A percentile compares a stretch with the other conserved stretches of the same genome.
phyloP scores from a whole-genome alignment of 106 monocot species.

The Cymbidium sinense region DNA sequence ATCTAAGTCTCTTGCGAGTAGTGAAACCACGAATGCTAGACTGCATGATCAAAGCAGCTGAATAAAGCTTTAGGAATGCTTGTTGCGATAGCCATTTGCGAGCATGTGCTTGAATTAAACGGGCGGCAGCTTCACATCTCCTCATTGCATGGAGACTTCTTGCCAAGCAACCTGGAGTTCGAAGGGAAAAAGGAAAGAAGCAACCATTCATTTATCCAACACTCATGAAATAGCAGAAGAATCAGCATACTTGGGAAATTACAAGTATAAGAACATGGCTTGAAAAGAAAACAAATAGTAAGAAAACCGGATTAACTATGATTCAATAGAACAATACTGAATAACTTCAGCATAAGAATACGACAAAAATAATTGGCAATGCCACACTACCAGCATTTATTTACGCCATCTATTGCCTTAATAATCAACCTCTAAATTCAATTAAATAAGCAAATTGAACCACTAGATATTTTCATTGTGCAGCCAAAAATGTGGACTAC shows the following conservation, averaged over 20 bases:
- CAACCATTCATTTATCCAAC: background rate
- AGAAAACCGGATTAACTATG: no score
- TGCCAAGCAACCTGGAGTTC: constrained; percentile 49
- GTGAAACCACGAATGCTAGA: constrained; percentile 55
- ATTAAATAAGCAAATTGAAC: no score
- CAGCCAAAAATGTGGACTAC: no score
- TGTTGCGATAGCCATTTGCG: constrained; percentile 46
- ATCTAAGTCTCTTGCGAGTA: constrained; percentile 27
- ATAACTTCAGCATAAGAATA: no score
- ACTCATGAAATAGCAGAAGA: background rate
- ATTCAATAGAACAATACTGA: no score
- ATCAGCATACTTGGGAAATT: background rate
- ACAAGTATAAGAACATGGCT: background rate
- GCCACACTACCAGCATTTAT: no score
- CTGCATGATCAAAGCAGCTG: constrained; percentile 61
- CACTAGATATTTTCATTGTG: no score
- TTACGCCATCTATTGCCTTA: no score
- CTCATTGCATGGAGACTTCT: constrained; percentile 39
- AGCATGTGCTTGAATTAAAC: constrained; percentile 61
- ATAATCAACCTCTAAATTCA: no score
- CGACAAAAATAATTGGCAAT: no score
- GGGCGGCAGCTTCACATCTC: constrained; percentile 49
- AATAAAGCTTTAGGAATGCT: constrained; percentile 31
- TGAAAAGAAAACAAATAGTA: no score
- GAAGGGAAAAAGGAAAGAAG: background rate